Percentiles rank a stretch among this genome's conserved stretches.
Conservation (phyloP, 2,329 filamentous ascomycete genomes). For the Aaosphaeria arxii region DNA sequence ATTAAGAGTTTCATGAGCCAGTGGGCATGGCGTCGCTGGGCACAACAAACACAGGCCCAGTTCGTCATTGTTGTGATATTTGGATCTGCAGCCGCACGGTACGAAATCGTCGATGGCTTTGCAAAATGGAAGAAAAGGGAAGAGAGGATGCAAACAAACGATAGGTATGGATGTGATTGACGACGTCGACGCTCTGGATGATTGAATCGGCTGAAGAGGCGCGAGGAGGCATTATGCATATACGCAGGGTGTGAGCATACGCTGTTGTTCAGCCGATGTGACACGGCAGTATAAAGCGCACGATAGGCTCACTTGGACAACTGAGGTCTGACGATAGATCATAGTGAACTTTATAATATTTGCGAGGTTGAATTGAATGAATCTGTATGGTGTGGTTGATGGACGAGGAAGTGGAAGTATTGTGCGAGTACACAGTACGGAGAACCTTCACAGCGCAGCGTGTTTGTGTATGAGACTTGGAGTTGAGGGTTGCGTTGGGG, state of each 20-base stretch:
- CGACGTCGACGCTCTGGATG: too few relatives aligned
- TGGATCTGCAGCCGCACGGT: neutral
- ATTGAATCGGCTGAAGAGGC: too few relatives aligned
- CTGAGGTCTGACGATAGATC: too few relatives aligned
- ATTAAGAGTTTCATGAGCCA: neutral
- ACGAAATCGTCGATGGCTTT: neutral
- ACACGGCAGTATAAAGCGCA: too few relatives aligned
- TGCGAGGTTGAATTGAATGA: neutral
- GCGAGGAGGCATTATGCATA: too few relatives aligned
- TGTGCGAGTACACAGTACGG: too few relatives aligned
- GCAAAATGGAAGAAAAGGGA: neutral
- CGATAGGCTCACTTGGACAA: too few relatives aligned
- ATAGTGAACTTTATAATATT: neutral
- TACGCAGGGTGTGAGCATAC: too few relatives aligned
- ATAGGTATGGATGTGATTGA: too few relatives aligned
- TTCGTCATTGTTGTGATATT: neutral
- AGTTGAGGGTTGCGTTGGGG: neutral
- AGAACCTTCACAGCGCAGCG: neutral
- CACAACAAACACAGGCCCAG: neutral
- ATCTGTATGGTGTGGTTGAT: neutral
- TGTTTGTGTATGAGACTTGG: neutral
- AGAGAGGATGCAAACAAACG: too few relatives aligned
- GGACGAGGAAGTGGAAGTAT: neutral
- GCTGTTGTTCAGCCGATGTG: too few relatives aligned
- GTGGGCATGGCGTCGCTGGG: neutral